These are phyloP conservation scores for Ceratocystis eucalypticola DNA, from an alignment of 2,329 filamentous ascomycete species.

Conservation along the genomic window DNA sequence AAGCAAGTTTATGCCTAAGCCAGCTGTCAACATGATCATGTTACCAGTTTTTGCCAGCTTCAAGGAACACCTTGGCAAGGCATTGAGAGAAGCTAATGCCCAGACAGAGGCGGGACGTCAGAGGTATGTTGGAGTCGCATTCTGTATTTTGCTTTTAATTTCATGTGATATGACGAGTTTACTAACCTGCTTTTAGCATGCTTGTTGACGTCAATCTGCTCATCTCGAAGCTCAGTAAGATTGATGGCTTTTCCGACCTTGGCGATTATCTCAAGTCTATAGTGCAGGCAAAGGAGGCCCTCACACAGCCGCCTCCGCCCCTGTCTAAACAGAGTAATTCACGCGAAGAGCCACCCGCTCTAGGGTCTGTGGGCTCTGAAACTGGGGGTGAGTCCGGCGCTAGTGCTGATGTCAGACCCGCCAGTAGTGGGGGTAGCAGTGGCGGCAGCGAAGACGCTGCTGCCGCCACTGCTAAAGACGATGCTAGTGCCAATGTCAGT, in stretches of 20 bases:
- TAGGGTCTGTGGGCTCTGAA: neutral
- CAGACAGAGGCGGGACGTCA: constrained; percentile 54
- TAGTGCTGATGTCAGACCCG: neutral
- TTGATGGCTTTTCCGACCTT: constrained; percentile 65
- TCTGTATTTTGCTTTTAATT: neutral
- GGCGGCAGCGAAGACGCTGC: neutral
- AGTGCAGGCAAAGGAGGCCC: constrained; percentile 44
- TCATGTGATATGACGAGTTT: neutral
- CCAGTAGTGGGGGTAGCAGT: neutral
- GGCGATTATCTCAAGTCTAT: constrained; percentile 55
- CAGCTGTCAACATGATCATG: constrained; percentile 72
- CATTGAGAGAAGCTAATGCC: constrained; percentile 51
- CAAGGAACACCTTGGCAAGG: constrained; percentile 61
- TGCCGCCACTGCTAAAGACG: neutral
- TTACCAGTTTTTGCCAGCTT: constrained; percentile 70
- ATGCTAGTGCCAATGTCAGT: neutral
- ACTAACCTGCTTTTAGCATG: constrained; percentile 42
- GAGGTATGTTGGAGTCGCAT: constrained; percentile 40
- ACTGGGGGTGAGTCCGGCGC: neutral
- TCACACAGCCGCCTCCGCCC: constrained; percentile 21
- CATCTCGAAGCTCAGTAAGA: constrained; percentile 53
- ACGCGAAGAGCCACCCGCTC: neutral
- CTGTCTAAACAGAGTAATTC: constrained; percentile 5
- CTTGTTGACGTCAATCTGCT: constrained; percentile 64
- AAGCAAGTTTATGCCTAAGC: constrained; percentile 65